Evolutionary conservation across 768 basidiomycete species (phyloP), one percentile per base, ranked within the genome.

Genomic region (Boletus rubescentipes): DNA sequence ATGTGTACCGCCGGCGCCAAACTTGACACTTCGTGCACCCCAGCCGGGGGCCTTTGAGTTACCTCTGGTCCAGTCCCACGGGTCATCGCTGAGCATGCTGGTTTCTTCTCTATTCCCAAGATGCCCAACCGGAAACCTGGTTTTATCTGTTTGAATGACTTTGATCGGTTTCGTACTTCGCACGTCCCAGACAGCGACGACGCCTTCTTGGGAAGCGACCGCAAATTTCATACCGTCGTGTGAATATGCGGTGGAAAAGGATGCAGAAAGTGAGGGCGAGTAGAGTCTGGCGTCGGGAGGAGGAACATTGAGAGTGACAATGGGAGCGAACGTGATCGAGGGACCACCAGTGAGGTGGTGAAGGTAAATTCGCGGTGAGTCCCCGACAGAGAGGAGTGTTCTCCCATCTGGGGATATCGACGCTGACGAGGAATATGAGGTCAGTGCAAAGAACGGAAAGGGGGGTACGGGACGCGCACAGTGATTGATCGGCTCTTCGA

Each of bases 321-420:
- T 87, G 36, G 81, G 82, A 16, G 80, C 67, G 60, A 93, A 90
- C 4, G 81, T 73, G 59, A 89, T 74, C 26, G 67, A 73, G 14
- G 79, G 72, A 29, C 87, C 85, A 37, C 87, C 87, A 2, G 82
- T 79, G 55, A 95, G 79, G 49, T 85, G 82, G 64, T 93, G 89
- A 14, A 98, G 79, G 66, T 85, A 89, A 11, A 95, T 85, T 53
- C 91, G 86, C 40, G 86, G 83, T 10, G 93, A 93, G 67, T 98
- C 94, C 21, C 95, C 94, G 0, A 95, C 94, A 3, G 88, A 92
- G 2, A 97, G 81, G 14, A 98, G 79, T 0, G 87, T 93, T 41
- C 83, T 81, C 1, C 93, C 89, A 63, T 96, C 91, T 0, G 92
- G 93, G 0, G 93, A 93, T 61, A 98, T 81, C 9, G 93, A 93